Evolutionary conservation across 2,329 filamentous ascomycete species (phyloP).

Genomic region (Xylariaceae sp.): DNA sequence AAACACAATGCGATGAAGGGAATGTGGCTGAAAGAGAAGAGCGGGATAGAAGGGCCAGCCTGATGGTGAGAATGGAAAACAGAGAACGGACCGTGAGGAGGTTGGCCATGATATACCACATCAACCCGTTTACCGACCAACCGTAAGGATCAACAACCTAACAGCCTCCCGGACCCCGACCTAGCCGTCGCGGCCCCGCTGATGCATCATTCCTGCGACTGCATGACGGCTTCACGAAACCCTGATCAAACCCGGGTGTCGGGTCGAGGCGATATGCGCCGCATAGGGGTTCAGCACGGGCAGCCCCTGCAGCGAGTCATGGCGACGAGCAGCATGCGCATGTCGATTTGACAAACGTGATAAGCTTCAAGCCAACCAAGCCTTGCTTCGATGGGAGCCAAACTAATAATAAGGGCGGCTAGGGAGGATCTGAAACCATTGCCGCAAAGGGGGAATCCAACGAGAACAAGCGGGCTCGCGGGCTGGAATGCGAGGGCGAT

Average conservation of each 20-base stretch:
- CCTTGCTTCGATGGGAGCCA: too few relatives aligned
- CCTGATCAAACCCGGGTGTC: conserved; percentile 9
- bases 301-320: neutral
- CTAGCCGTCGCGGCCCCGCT: conserved; percentile 4
- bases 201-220: conserved; percentile 8
- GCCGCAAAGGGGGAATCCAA: too few relatives aligned
- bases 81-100: conserved; percentile 9
- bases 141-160: neutral
- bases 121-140: neutral
- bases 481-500: too few relatives aligned
- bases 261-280: too few relatives aligned
- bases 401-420: too few relatives aligned
- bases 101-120: conserved; percentile 11
- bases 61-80: conserved; percentile 5
- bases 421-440: too few relatives aligned
- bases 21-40: neutral
- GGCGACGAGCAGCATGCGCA: too few relatives aligned
- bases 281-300: neutral
- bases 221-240: conserved; percentile 5
- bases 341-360: too few relatives aligned
- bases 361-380: too few relatives aligned
- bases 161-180: neutral
- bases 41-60: conserved; percentile 10
- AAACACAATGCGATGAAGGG: neutral
- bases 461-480: too few relatives aligned